Conservation (phyloP, 352 stramenopile species). For the Pythium rishiriense region DNA sequence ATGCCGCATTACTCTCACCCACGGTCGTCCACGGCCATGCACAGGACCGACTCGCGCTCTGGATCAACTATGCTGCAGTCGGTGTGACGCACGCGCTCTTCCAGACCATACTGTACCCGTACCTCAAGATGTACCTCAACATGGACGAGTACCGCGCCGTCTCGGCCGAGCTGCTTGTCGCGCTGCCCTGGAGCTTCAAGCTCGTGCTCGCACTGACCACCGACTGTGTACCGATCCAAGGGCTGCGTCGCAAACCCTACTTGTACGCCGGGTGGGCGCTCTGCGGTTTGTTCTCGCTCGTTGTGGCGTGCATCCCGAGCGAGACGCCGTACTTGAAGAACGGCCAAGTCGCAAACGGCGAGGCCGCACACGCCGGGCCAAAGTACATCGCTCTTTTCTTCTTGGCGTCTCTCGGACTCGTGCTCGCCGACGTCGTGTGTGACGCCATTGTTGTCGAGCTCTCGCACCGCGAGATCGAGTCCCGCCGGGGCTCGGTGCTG, state of each 20-base stretch:
- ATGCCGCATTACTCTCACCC: slow-evolving; percentile 7
- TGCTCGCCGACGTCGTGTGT: slow-evolving; percentile 43
- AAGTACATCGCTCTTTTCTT: slow-evolving; percentile 59
- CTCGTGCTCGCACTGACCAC: slow-evolving; percentile 46
- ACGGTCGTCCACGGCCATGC: slow-evolving; percentile 30
- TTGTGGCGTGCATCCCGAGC: slow-evolving; percentile 34
- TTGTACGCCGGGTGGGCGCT: slow-evolving; percentile 53
- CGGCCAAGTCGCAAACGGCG: slow-evolving; percentile 35
- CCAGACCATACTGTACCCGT: slow-evolving; percentile 59
- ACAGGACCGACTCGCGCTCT: slow-evolving; percentile 41
- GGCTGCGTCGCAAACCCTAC: slow-evolving; percentile 46
- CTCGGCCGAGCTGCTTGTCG: slow-evolving; percentile 50
- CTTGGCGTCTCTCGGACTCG: slow-evolving; percentile 46
- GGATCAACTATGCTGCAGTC: slow-evolving; percentile 57
- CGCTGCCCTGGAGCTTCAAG: slow-evolving; percentile 66
- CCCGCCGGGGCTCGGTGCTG: slow-evolving; percentile 23
- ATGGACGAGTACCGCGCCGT: slow-evolving; percentile 65
- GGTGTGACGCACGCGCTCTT: slow-evolving; percentile 57
- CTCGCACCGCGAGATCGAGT: slow-evolving; percentile 27
- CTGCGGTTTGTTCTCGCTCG: slow-evolving; percentile 46
- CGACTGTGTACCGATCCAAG: slow-evolving; percentile 50
- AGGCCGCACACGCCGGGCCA: slow-evolving; percentile 33
- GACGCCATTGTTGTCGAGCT: slow-evolving; percentile 54
- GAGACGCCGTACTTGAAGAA: slow-evolving; percentile 44
- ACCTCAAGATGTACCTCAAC: slow-evolving; percentile 76